Percentiles rank a stretch among this genome's conserved stretches.
Conservation (phyloP, 345 rosid genomes). For the Microthlaspi erraticum region DNA sequence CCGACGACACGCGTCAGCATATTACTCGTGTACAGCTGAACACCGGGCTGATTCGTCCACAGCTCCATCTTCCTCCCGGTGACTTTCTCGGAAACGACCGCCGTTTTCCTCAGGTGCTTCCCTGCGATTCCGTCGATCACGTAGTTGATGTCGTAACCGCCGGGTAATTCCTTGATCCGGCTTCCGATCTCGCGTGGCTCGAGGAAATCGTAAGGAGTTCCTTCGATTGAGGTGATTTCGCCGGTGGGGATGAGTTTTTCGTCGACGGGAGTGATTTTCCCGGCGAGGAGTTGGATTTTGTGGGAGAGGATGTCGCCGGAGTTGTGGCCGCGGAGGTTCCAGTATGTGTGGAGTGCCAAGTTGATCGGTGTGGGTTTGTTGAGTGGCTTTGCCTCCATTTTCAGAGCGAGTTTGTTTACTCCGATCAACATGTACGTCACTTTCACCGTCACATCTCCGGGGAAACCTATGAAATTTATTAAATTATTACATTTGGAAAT, state of each 20-base stretch:
- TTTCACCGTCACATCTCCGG: slow-evolving; percentile 62
- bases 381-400: slow-evolving; percentile 62
- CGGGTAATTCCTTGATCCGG: slow-evolving; percentile 51
- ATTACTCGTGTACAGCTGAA: slow-evolving; percentile 77
- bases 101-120: slow-evolving; percentile 55
- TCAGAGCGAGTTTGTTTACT: slow-evolving; percentile 55
- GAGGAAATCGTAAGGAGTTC: slow-evolving; percentile 75
- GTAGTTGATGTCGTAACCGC: slow-evolving; percentile 85
- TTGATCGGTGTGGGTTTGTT: slow-evolving; percentile 74
- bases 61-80: slow-evolving; percentile 85
- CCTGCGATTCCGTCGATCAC: slow-evolving; percentile 48
- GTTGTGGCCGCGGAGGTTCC: slow-evolving; percentile 78
- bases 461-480: slow-evolving; percentile 60
- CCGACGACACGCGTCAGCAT: slow-evolving; percentile 54
- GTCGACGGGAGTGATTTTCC: slow-evolving; percentile 67
- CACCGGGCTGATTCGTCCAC: slow-evolving; percentile 67
- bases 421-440: slow-evolving; percentile 68
- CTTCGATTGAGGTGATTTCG: slow-evolving; percentile 43
- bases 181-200: slow-evolving; percentile 53
- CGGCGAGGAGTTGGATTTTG: slow-evolving; percentile 57
- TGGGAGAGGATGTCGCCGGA: slow-evolving; percentile 73
- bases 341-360: slow-evolving; percentile 77
- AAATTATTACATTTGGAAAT: neutral
- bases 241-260: slow-evolving; percentile 81
- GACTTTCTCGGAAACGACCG: slow-evolving; percentile 55